Base-by-base conservation (phyloP, 805 yeast genomes). In the Yarrowia phangngaensis region DNA sequence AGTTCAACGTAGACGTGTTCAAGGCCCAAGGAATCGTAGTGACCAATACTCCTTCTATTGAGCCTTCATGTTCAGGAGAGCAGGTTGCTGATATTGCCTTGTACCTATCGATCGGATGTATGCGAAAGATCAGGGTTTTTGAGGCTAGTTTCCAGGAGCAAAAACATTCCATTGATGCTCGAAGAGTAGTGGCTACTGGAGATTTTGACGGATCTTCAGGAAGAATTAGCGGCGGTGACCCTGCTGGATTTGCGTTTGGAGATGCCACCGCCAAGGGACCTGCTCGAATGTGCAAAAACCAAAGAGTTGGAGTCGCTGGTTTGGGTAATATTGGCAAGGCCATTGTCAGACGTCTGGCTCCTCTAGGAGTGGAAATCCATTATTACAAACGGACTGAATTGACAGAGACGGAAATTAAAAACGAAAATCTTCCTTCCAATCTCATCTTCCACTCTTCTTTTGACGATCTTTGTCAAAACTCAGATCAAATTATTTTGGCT, bases 71-170 rank as follows among this genome's bases (percentile, higher is more conserved):
- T n/a, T 78, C 82, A 0, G 76, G 84, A 1, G 76, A 70, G 30
- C 81, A 83, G 12, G 94, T 84, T 20, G 84, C 89, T 3, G 94
- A 84, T 54, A 65, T 80, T 51, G 90, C 81, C 3, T 64, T 82
- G 34, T 73, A 67, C 58, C 70, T 80, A 55, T 67, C 83, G 0
- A 60, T 84, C 51, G 71, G 78, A 28, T 72, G 78, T 16, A 81
- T 80, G 66, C 70, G 92, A 54, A 71, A 72, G 61, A 76, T 77
- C 52, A 62, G 71, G 1, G 62, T 71, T 35, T 75, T 76, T 60
- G 76, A 74, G 51, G 58, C 60, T 2, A 59, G 65, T 9, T 63
- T 79, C 29, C 66, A 71, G 34, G 64, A 61, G 53, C 57, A 67
- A 27, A 66, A 67, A 14, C 54, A 74, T 56, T 74, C 84, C 1